Evolutionary conservation across 306 rosid genomes (phyloP).

Genomic region (Prosopis cineraria): DNA sequence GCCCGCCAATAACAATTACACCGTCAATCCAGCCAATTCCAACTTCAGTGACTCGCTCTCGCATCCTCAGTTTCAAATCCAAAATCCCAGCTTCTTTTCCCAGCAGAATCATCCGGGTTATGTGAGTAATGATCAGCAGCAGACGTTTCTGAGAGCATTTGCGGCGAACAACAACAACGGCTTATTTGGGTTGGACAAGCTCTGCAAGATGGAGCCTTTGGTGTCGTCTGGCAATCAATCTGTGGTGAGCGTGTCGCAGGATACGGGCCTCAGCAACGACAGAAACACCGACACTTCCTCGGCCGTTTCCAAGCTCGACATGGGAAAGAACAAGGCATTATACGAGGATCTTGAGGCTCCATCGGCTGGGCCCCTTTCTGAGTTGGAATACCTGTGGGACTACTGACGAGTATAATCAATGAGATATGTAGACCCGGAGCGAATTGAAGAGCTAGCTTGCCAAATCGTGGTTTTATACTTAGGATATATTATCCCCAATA

Average conservation of each 20-base stretch:
- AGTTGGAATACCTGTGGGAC: constrained; percentile 66
- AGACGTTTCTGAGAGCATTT: neutral
- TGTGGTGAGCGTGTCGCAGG: constrained; percentile 61
- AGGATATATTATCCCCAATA: constrained; percentile 29
- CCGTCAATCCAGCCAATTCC: constrained; percentile 26
- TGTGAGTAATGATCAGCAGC: neutral
- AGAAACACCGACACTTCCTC: constrained; percentile 68
- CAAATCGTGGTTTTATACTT: constrained; percentile 1
- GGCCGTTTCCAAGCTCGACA: constrained; percentile 53
- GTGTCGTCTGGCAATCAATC: constrained; percentile 56
- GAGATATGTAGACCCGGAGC: neutral
- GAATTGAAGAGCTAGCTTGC: constrained; percentile 19
- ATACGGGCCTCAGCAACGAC: constrained; percentile 67
- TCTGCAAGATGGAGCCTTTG: constrained; percentile 69
- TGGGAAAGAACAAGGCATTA: constrained; percentile 37
- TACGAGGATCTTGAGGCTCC: constrained; percentile 53
- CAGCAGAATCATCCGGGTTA: constrained; percentile 21
- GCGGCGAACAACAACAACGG: constrained; percentile 1
- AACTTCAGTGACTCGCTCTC: constrained; percentile 3
- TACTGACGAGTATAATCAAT: constrained; percentile 35
- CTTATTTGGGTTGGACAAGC: constrained; percentile 19
- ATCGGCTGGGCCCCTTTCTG: constrained; percentile 50
- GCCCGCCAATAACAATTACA: constrained; percentile 28
- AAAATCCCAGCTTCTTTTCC: constrained; percentile 36
- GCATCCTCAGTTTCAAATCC: constrained; percentile 29